phyloP scores from a whole-genome alignment of 306 rosid species.

The Vigna unguiculata region DNA sequence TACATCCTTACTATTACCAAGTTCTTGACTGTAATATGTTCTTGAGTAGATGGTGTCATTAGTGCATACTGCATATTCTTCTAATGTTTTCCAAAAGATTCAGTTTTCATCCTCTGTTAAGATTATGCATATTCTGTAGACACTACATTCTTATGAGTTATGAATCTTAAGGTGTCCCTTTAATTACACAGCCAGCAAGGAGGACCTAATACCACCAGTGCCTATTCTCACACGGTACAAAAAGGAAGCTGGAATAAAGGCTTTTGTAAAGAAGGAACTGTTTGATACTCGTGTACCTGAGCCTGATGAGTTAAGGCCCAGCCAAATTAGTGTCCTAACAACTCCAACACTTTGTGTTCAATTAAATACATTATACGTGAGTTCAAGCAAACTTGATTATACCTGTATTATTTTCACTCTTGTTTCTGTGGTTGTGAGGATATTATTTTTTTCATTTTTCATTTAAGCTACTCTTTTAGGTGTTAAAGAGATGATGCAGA shows the following conservation, averaged over 20 bases:
- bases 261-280: slow-evolving; percentile 95
- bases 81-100: slow-evolving; percentile 19
- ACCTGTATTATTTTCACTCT: slow-evolving; percentile 31
- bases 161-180: slow-evolving; percentile 43
- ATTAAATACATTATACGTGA: slow-evolving; percentile 89
- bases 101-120: slow-evolving; percentile 19
- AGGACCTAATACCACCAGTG: slow-evolving; percentile 87
- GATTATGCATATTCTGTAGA: slow-evolving; percentile 39
- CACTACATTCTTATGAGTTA: slow-evolving; percentile 28
- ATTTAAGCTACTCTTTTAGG: not conserved
- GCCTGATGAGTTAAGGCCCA: slow-evolving; percentile 80
- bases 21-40: slow-evolving; percentile 13
- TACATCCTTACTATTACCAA: slow-evolving; percentile 15
- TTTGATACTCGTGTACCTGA: slow-evolving; percentile 89
- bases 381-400: slow-evolving; percentile 50
- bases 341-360: slow-evolving; percentile 92
- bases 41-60: slow-evolving; percentile 25
- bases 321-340: slow-evolving; percentile 73
- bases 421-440: not conserved
- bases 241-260: slow-evolving; percentile 94
- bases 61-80: not conserved
- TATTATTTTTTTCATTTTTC: not conserved
- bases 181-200: slow-evolving; percentile 81
- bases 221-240: slow-evolving; percentile 92
- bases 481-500: no score